A percentile compares a stretch with the other conserved stretches of the same genome.
Conservation (phyloP, 129 eudicot species). For the Dittrichia graveolens region DNA sequence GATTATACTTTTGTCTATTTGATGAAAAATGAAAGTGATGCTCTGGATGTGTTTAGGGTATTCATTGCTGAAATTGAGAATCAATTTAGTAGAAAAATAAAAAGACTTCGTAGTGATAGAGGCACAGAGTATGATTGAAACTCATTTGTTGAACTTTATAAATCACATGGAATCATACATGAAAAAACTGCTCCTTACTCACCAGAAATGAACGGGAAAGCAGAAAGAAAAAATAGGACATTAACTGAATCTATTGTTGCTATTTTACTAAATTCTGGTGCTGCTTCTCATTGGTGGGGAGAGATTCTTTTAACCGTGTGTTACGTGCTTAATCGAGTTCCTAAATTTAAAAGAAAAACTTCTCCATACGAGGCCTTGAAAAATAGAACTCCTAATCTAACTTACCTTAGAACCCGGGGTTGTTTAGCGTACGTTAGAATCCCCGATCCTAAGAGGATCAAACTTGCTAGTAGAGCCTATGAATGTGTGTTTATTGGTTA, state of each 20-base stretch:
- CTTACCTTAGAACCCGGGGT: too few relatives aligned
- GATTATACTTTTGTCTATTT: not conserved
- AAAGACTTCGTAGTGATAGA: too few relatives aligned
- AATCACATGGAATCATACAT: not conserved
- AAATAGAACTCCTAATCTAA: too few relatives aligned
- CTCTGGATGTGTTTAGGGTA: not conserved
- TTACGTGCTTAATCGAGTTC: not conserved
- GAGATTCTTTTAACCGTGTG: conserved; percentile 7
- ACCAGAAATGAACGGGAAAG: conserved; percentile 28
- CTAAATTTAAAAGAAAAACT: not conserved
- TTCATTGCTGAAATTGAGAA: not conserved
- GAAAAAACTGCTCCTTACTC: conserved; percentile 13
- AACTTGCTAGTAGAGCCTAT: too few relatives aligned
- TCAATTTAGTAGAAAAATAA: not conserved
- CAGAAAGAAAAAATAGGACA: conserved; percentile 11
- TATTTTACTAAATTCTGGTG: not conserved
- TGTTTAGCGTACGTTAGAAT: too few relatives aligned
- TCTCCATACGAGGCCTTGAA: too few relatives aligned
- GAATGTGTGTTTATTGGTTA: too few relatives aligned
- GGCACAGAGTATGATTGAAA: too few relatives aligned
- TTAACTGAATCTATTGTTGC: conserved; percentile 15
- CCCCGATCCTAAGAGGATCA: too few relatives aligned
- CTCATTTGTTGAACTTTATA: too few relatives aligned
- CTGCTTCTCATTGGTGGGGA: conserved; percentile 21
- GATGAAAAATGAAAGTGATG: conserved; percentile 8